These are phyloP conservation scores for Coprinopsis strossmayeri DNA, from an alignment of 768 basidiomycete species.

Conservation along the genomic window DNA sequence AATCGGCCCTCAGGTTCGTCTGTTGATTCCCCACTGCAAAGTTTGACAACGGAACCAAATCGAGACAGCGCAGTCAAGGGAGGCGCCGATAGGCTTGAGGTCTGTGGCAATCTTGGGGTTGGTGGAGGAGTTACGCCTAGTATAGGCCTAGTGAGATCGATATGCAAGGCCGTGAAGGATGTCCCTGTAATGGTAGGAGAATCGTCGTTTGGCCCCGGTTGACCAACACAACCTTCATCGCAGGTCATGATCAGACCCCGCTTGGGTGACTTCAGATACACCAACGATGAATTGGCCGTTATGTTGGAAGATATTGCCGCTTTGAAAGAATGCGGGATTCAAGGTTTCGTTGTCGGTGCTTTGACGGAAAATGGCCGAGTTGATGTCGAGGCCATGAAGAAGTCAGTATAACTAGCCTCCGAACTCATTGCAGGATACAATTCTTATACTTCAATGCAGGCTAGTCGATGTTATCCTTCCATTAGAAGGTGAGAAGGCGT, in stretches of 20 bases:
- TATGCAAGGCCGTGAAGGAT: slow-evolving; percentile 41
- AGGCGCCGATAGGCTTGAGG: slow-evolving; percentile 71
- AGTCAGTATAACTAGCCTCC: slow-evolving; percentile 24
- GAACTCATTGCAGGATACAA: neutral
- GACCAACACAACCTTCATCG: slow-evolving; percentile 4
- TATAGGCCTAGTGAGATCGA: slow-evolving; percentile 59
- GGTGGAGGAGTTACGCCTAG: slow-evolving; percentile 85
- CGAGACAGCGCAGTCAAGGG: slow-evolving; percentile 55
- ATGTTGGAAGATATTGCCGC: slow-evolving; percentile 68
- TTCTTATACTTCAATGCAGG: slow-evolving; percentile 21
- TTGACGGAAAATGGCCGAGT: slow-evolving; percentile 51
- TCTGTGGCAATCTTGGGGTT: slow-evolving; percentile 61
- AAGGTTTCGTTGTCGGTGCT: slow-evolving; percentile 63
- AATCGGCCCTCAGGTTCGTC: slow-evolving; percentile 21
- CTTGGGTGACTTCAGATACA: slow-evolving; percentile 73
- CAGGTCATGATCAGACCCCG: slow-evolving; percentile 81
- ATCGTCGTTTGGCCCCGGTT: slow-evolving; percentile 1
- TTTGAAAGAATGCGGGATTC: slow-evolving; percentile 51
- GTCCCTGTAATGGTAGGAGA: slow-evolving; percentile 61
- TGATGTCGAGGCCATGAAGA: slow-evolving; percentile 51
- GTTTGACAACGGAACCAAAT: slow-evolving; percentile 3
- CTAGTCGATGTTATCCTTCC: slow-evolving; percentile 53
- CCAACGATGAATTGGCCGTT: slow-evolving; percentile 54
- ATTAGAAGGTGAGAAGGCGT: slow-evolving; percentile 62
- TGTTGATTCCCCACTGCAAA: neutral